Percentiles rank a stretch among this genome's conserved stretches.
Conservation (phyloP, 495 filamentous ascomycete species). For the Penicillium subrubescens region DNA sequence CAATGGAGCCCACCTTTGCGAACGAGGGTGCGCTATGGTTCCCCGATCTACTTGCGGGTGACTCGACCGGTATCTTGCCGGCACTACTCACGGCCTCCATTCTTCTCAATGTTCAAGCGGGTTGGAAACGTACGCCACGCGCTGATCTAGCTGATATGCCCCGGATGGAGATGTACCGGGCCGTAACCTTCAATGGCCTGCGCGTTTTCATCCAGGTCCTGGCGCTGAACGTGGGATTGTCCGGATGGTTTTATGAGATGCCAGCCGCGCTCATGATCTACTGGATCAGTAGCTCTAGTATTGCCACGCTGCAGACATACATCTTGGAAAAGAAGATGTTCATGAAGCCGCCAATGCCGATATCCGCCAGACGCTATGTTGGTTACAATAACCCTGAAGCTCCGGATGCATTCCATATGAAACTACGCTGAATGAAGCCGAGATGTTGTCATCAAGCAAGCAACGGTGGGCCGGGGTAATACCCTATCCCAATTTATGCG, state of each 20-base stretch:
- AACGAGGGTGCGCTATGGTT: conserved; percentile 83
- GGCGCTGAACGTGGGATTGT: conserved; percentile 35
- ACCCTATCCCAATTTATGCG: neutral
- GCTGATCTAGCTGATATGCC: conserved; percentile 32
- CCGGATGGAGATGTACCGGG: conserved; percentile 25
- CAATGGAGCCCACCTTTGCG: conserved; percentile 58
- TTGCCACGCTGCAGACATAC: conserved; percentile 42
- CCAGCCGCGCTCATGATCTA: conserved; percentile 71
- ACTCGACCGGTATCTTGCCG: conserved; percentile 70
- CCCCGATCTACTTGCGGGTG: conserved; percentile 68
- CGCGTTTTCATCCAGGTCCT: conserved; percentile 33
- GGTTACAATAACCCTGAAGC: conserved; percentile 15
- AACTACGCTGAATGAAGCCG: conserved; percentile 12
- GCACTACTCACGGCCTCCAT: conserved; percentile 49
- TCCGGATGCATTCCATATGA: conserved; percentile 22
- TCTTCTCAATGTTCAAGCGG: conserved; percentile 36
- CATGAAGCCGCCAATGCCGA: conserved; percentile 22
- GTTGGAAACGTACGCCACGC: conserved; percentile 30
- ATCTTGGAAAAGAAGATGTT: conserved; percentile 42
- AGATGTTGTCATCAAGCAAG: neutral
- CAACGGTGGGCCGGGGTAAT: neutral
- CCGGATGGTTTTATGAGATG: conserved; percentile 42
- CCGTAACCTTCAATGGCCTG: conserved; percentile 20
- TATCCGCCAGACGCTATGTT: conserved; percentile 24
- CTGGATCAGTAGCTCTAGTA: conserved; percentile 62